Percentiles rank a stretch among this genome's conserved stretches.
Conservation (phyloP, 2,329 filamentous ascomycete species). For the Apiospora hydei region DNA sequence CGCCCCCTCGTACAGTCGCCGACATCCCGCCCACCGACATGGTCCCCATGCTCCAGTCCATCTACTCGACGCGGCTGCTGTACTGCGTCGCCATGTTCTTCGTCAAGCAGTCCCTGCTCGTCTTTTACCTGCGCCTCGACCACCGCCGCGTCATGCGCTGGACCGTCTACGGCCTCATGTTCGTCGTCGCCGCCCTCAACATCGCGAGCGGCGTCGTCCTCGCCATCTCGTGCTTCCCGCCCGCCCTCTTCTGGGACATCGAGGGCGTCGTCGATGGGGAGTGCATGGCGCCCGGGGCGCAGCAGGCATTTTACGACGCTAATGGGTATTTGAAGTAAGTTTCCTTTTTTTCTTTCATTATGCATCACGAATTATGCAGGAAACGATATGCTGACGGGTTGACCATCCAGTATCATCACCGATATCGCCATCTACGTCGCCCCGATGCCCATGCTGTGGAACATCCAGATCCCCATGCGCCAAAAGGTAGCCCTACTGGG, state of each 20-base stretch:
- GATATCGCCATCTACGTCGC: slow-evolving; percentile 28
- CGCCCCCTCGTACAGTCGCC: neutral
- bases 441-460: slow-evolving; percentile 29
- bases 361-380: too few species aligned
- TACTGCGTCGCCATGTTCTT: slow-evolving; percentile 28
- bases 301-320: slow-evolving; percentile 28
- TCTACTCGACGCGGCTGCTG: slow-evolving; percentile 28
- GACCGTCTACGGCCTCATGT: slow-evolving; percentile 27
- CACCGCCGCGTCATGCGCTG: slow-evolving; percentile 27
- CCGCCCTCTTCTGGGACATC: slow-evolving; percentile 27
- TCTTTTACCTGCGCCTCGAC: slow-evolving; percentile 30
- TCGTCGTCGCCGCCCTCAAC: slow-evolving; percentile 26
- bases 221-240: slow-evolving; percentile 27
- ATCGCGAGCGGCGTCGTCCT: slow-evolving; percentile 27
- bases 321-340: slow-evolving; percentile 22
- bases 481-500: slow-evolving; percentile 24
- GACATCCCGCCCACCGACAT: slow-evolving; percentile 22
- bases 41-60: slow-evolving; percentile 27
- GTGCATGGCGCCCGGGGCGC: slow-evolving; percentile 25
- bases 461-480: slow-evolving; percentile 25
- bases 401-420: slow-evolving; percentile 24
- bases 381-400: neutral
- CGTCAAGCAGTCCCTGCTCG: slow-evolving; percentile 28
- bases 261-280: slow-evolving; percentile 21
- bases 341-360: too few species aligned